These are phyloP conservation scores for Plantago coronopus DNA, from an alignment of 305 asterid species.

Conservation along the genomic window DNA sequence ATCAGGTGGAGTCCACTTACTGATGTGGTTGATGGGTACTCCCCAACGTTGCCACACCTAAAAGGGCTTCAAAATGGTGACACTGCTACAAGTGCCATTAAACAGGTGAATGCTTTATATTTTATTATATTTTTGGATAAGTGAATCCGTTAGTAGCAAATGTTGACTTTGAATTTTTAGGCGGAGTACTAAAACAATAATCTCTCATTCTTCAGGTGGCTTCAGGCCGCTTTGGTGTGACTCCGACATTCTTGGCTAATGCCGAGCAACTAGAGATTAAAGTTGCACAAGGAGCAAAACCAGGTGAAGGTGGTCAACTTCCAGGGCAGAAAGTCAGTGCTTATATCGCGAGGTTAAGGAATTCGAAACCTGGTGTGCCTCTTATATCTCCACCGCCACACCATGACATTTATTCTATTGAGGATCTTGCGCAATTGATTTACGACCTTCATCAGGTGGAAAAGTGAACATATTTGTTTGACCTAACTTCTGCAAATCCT, in stretches of 20 bases:
- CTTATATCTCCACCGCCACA: conserved; percentile 99
- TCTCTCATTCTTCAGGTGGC: conserved; percentile 65
- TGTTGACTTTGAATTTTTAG: background rate
- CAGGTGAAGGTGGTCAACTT: conserved; percentile 99
- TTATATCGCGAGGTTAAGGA: conserved; percentile 92
- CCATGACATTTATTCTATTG: conserved; percentile 97
- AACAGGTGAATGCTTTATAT: conserved; percentile 52
- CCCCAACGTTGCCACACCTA: conserved; percentile 95
- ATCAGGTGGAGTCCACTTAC: conserved; percentile 97
- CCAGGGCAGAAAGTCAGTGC: conserved; percentile 99
- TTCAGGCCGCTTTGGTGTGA: conserved; percentile 99
- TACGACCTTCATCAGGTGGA: conserved; percentile 97
- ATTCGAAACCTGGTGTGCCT: conserved; percentile 98
- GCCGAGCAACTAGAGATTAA: conserved; percentile 95
- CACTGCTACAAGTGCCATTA: conserved; percentile 97
- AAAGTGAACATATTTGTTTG: conserved; percentile 1
- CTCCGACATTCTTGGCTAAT: conserved; percentile 96
- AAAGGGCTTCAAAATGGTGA: conserved; percentile 99
- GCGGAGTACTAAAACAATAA: conserved; percentile 1
- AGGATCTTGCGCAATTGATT: conserved; percentile 98
- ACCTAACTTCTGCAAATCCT: conserved; percentile 6
- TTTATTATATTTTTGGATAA: background rate
- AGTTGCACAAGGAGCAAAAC: conserved; percentile 99
- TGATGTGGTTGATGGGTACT: conserved; percentile 96
- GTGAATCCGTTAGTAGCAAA: background rate